Conservation (phyloP, 345 rosid genomes). For the Melaleuca alternifolia region DNA sequence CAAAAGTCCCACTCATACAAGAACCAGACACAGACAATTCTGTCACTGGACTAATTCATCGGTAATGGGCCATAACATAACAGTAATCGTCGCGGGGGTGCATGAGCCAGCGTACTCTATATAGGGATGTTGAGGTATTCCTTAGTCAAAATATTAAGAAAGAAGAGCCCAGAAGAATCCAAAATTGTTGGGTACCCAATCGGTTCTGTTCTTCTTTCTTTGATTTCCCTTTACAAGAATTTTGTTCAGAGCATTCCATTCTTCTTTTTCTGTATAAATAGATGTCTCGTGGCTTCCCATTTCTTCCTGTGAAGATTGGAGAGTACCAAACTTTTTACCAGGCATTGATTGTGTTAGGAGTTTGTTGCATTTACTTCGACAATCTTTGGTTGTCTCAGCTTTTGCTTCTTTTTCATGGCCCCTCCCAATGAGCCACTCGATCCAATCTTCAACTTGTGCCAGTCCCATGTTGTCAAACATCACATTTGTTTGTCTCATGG, state of each 20-base stretch:
- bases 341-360: neutral
- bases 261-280: neutral
- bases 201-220: neutral
- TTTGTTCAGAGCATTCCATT: neutral
- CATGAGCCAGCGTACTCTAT: no score
- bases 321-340: neutral
- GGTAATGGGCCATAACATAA: no score
- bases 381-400: neutral
- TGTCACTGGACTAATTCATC: neutral
- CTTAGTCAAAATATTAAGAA: neutral
- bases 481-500: slow-evolving; percentile 27
- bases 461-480: neutral
- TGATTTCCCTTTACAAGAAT: neutral
- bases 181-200: neutral
- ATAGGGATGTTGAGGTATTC: neutral
- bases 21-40: neutral
- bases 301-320: neutral
- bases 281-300: neutral
- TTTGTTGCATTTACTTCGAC: neutral
- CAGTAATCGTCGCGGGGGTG: no score
- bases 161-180: neutral
- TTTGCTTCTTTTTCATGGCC: neutral
- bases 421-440: neutral
- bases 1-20: neutral
- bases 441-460: neutral